Base-by-base conservation (phyloP, 1,284 basidiomycete species). In the Hymenochaete sp. region DNA sequence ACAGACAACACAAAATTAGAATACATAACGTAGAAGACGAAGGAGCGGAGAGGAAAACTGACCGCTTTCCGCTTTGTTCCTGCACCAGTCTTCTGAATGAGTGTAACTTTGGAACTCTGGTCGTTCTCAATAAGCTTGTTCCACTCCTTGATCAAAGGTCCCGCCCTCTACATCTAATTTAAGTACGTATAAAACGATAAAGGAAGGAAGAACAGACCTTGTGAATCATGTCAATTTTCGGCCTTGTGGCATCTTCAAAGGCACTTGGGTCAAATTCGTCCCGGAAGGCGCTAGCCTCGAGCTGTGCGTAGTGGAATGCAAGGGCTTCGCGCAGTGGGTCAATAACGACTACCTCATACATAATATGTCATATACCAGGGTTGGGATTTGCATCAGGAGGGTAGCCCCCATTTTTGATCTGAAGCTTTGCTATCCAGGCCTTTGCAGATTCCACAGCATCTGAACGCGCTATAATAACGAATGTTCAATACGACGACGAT, bases 351-450 rank as follows among this genome's bases (percentile, higher is more conserved):
- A 18, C 27, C 21, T 46, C 16, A 14, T 21, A 6, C 8, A 8
- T 10, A 19, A 39, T 14, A 39, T 7, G 18, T 19, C 18, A 52
- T 76, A 58, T 53, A 92, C 91, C 75, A 55, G 95, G 95, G 62
- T 98, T 98, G 1, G 91, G 91, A 59, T 89, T 93, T 22, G 81
- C 80, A 59, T 95, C 90, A 2, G 93, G 88, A 21, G 82, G 75
- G 66, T 96, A 98, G 43, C 74, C 65, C 38, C 81, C 79, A 46
- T 80, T 79, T 65, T 88, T 90, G 52, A 90, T 71, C 29, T 75
- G 76, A 29, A 93, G 67, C 58, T 88, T 86, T 57, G 81, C 76
- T 44, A 98, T 79, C 70, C 92, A 81, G 44, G 72, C 71, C 52
- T 70, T 69, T 37, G 92, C 92, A 10, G 73, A 68, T 1, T 83